phyloP scores from a whole-genome alignment of 441 rosid genomes.

The Bocquillonia castaneifolia region DNA sequence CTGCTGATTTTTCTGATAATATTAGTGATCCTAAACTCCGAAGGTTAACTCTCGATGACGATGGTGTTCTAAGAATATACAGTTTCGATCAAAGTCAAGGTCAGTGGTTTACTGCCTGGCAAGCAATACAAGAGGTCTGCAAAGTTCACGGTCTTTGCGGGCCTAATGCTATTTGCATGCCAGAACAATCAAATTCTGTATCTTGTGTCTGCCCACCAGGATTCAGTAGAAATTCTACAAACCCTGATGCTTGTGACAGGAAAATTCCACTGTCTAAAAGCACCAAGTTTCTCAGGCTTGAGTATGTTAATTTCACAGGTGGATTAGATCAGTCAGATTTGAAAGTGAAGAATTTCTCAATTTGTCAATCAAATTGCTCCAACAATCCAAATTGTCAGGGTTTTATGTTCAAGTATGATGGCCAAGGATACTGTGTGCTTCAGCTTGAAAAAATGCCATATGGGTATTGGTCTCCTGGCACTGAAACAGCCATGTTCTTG shows the following conservation, averaged over 20 bases:
- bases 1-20: slow-evolving; percentile 43
- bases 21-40: slow-evolving; percentile 20
- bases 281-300: slow-evolving; percentile 50
- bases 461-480: slow-evolving; percentile 67
- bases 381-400: slow-evolving; percentile 33
- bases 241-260: slow-evolving; percentile 30
- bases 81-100: slow-evolving; percentile 23
- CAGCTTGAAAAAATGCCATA: slow-evolving; percentile 35
- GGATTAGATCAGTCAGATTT: slow-evolving; percentile 30
- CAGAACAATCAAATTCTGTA: slow-evolving; percentile 30
- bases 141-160: slow-evolving; percentile 50
- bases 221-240: slow-evolving; percentile 18
- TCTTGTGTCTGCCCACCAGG: slow-evolving; percentile 58
- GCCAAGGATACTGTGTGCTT: slow-evolving; percentile 46
- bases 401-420: slow-evolving; percentile 52
- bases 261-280: slow-evolving; percentile 22
- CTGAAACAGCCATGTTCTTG: slow-evolving; percentile 38
- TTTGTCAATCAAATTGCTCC: slow-evolving; percentile 40
- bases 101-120: slow-evolving; percentile 46
- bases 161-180: slow-evolving; percentile 48
- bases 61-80: slow-evolving; percentile 46
- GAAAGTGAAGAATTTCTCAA: slow-evolving; percentile 28
- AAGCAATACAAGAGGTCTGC: slow-evolving; percentile 52
- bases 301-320: slow-evolving; percentile 56
- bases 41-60: slow-evolving; percentile 43